Conservation (phyloP, 148 eudicot species). For the Dianthus caryophyllus region DNA sequence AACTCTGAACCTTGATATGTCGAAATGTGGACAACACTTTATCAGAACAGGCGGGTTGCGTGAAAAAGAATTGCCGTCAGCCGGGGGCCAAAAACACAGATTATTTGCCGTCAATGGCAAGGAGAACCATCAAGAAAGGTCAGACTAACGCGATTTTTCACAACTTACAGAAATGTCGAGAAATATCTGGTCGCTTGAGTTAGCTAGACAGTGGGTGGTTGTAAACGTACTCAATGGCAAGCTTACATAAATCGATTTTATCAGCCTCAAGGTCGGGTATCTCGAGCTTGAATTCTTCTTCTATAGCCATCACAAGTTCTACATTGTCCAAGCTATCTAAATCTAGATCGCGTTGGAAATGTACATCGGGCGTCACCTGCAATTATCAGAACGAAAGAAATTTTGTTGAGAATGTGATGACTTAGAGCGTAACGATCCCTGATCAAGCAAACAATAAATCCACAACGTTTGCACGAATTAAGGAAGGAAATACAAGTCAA, state of each 20-base stretch:
- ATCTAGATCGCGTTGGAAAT: constrained; percentile 66
- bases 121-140: constrained; percentile 1
- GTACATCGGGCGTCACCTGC: constrained; percentile 75
- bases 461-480: no score
- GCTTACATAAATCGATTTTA: constrained; percentile 61
- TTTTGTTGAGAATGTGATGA: background rate
- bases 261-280: constrained; percentile 89
- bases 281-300: constrained; percentile 86
- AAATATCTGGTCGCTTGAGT: background rate
- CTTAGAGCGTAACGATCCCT: background rate
- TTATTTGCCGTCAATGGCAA: constrained; percentile 20
- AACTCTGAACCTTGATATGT: background rate
- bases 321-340: constrained; percentile 78
- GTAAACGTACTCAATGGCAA: constrained; percentile 76
- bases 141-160: constrained; percentile 5
- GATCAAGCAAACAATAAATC: background rate
- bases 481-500: background rate
- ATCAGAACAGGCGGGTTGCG: constrained; percentile 1
- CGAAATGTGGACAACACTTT: background rate
- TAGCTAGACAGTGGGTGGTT: constrained; percentile 83
- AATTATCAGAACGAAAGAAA: background rate
- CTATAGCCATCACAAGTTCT: constrained; percentile 77
- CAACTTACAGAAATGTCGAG: constrained; percentile 5
- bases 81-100: constrained; percentile 10
- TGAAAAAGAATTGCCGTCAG: background rate